Evolutionary conservation across 225 moss, liverwort and hornwort species (phyloP), one percentile per base, ranked within the genome.

Genomic region (Rhytidiadelphus loreus): DNA sequence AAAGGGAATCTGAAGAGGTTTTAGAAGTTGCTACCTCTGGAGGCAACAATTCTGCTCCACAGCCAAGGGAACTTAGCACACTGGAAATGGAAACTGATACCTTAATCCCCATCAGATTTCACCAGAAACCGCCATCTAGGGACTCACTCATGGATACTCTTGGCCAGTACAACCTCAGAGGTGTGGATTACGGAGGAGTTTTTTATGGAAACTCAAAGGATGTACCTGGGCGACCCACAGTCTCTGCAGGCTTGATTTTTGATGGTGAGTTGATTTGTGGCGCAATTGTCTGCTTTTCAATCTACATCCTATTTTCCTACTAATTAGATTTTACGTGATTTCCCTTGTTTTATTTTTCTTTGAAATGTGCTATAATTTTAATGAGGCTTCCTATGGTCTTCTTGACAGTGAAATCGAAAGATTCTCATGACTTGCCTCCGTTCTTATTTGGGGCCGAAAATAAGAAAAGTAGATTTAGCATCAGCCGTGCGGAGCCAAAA

Each of bases 181-280:
- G 68, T 80, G 95, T 91, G 81, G 90, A 95, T 82, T 96, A 97
- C 52, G 92, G 94, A 87, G 92, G 87, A 75, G 95, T 96, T 58
- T 95, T 92, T 84, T 98, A 96, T 91, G 98, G 98, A 77, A 94
- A 94, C 70, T 66, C 91, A 22, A 96, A 94, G 88, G 98, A 98
- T 93, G 95, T 95, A 17, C 93, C 94, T 41, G 92, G 88, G 82
- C 95, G 92, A 65, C 93, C 98, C 78, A 89, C 90, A 30, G 92
- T 95, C 57, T 93, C 95, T 90, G 98, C 97, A 75, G 98, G 98
- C 88, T 92, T 98, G 86, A 65, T 98, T 70, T 98, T 98, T 93
- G 97, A 98, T 88, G 96, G 98, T 98, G 90, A 90, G 93, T 77
- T 74, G 35, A 60, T 87, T 81, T 84, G 23, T 90, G 78, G 44